Base-by-base conservation (phyloP, 2,329 filamentous ascomycete genomes). In the Zopfia rhizophila region DNA sequence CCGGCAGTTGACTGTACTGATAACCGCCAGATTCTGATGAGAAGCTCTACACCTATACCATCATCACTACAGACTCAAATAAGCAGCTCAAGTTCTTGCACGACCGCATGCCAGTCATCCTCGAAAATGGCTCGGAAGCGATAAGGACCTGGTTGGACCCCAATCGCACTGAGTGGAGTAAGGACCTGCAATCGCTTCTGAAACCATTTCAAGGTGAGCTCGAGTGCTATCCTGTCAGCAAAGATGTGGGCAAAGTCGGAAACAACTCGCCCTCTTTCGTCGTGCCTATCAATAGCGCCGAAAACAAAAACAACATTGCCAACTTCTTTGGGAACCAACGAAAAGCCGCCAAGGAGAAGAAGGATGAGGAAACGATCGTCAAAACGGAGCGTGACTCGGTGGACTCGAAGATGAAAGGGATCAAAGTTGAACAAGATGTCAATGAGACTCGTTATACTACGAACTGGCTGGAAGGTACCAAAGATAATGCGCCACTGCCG, bases 81-180 rank as follows among this genome's bases (percentile, higher is more conserved):
- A 78, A 86, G 52, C 88, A 93, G 67, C 78, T 97, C 36, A 85
- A 80, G 19, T 97, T 96, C 57, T 78, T 99, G 13, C 94, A 99
- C 67, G 88, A 96, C 63, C 86, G 94, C 12, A 99, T 99, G 94
- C 94, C 94, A 0, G 93, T 96, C 5, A 89, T 97, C 21, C 71
- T 99, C 1, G 86, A 97, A 5, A 85, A 89, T 4, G 85, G 85
- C 3, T 90, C 87, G 1, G 81, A 89, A 1, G 82, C 78, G 8
- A 78, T 96, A 63, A 81, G 76, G 41, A 84, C 70, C 4, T 97
- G 91, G 91, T 78, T 97, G 13, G 89, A 97, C 66, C 91, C 91
- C 0, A 74, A 68, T 2, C 81, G 82, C 13, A 76, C 79, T 16
- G 84, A 86, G 48, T 97, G 94, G 93, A 87, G 83, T 3, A 80